Conservation (phyloP, 2,329 filamentous ascomycete genomes). For the Alternaria gaisen region DNA sequence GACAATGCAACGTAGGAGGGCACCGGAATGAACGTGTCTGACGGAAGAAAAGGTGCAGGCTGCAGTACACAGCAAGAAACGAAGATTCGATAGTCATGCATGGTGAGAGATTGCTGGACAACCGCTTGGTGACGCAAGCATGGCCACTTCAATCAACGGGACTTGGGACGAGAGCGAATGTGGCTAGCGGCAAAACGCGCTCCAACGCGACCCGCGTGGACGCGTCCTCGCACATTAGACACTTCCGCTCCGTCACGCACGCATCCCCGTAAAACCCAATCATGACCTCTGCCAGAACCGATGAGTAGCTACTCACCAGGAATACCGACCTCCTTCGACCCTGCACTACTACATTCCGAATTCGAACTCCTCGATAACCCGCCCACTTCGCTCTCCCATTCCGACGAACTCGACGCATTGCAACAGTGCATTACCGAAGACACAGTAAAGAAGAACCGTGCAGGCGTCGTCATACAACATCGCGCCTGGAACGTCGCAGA, state of each 20-base stretch:
- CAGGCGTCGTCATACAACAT: constrained; percentile 62
- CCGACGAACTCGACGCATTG: constrained; percentile 60
- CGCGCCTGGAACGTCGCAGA: constrained; percentile 58
- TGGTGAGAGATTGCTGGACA: neutral
- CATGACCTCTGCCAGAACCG: constrained; percentile 9
- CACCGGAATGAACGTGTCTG: neutral
- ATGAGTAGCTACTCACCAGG: constrained; percentile 43
- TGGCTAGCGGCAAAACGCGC: constrained; percentile 28
- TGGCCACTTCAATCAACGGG: neutral
- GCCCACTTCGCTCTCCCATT: constrained; percentile 41
- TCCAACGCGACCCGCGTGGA: constrained; percentile 18
- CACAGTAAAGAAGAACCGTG: constrained; percentile 52
- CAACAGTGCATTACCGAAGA: constrained; percentile 54
- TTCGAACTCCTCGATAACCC: constrained; percentile 32
- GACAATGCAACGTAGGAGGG: neutral
- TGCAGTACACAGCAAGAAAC: neutral
- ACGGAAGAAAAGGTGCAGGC: neutral
- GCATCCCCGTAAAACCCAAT: neutral
- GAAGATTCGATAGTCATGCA: neutral
- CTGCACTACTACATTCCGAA: constrained; percentile 61
- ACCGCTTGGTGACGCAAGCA: neutral
- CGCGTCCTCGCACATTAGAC: constrained; percentile 15
- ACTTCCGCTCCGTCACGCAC: constrained; percentile 9
- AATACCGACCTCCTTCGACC: constrained; percentile 61
- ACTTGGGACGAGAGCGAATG: constrained; percentile 13